Evolutionary conservation across 345 rosid species (phyloP), one percentile per base, ranked within the genome.

Genomic region (Passiflora organensis): DNA sequence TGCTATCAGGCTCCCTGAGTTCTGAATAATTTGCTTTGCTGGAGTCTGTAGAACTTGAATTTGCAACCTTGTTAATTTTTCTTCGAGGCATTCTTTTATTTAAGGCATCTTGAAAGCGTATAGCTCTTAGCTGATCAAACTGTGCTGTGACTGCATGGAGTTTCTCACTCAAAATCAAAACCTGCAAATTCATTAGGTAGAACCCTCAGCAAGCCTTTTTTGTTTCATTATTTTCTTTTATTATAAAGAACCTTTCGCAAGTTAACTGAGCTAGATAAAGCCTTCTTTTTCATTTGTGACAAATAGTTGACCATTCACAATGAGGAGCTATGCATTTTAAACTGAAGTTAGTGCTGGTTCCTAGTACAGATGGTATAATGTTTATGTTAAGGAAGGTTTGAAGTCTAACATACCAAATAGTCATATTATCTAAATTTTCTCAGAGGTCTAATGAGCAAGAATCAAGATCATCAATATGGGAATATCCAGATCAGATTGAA

Each of bases 81-180:
- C 83, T 78, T 76, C 99, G 82, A 3, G 95, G 99, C 23, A 60
- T 78, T 53, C 81, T 87, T 72, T 77, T 67, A 28, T 82, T 89
- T 17, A 89, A 80, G 28, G 91, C 83, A 67, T 89, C 97, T 76
- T 89, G 96, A 79, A 91, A 88, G 51, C 98, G 90, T 43, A 79
- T 60, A 15, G 87, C 95, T 77, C 96, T 79, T 38, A 93, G 78
- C 74, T 85, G 86, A 76, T 89, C 95, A 75, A 86, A 93, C 72
- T 76, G 79, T 56, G 91, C 44, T 1, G 95, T 76, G 54, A 84
- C 88, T 14, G 95, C 82, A 76, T 89, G 97, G 59, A 93, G 99
- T 55, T 82, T 93, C 78, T 89, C 97, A 60, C 88, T 85, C 71
- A 86, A 55, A 66, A 91, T 88, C 72, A 91, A 59, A 43, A 79